Conservation (phyloP, 2,329 filamentous ascomycete species). For the Scytalidium lignicola region DNA sequence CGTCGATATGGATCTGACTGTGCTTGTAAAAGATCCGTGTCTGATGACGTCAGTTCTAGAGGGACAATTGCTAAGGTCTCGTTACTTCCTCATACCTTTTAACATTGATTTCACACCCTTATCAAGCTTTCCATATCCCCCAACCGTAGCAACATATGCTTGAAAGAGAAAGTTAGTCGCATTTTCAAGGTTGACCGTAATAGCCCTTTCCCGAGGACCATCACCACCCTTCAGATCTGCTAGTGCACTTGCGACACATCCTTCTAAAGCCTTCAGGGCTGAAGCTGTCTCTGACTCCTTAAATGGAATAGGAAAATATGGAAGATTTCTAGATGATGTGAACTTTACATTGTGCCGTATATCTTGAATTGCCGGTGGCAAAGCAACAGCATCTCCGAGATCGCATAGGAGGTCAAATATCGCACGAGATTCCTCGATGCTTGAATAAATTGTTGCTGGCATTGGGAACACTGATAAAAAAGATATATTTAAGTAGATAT, state of each 20-base stretch:
- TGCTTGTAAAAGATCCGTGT: constrained; percentile 66
- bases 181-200: constrained; percentile 48
- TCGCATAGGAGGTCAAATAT: constrained; percentile 13
- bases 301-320: constrained; percentile 41
- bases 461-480: neutral
- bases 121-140: constrained; percentile 44
- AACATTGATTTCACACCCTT: constrained; percentile 41
- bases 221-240: constrained; percentile 48
- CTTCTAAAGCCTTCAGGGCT: constrained; percentile 37
- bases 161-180: constrained; percentile 53
- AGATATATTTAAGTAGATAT: too few relatives aligned
- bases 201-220: constrained; percentile 30
- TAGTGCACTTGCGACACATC: constrained; percentile 51
- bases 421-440: constrained; percentile 7
- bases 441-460: constrained; percentile 8
- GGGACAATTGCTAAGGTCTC: neutral
- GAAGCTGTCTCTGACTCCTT: constrained; percentile 38
- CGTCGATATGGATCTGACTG: constrained; percentile 68
- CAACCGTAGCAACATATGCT: constrained; percentile 51
- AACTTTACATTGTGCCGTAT: constrained; percentile 27
- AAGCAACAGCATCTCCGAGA: constrained; percentile 7
- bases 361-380: constrained; percentile 25
- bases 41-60: constrained; percentile 34
- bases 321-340: constrained; percentile 29
- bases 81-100: constrained; percentile 27